Conservation (phyloP, 2,329 filamentous ascomycete genomes). For the Didymella segeticola region DNA sequence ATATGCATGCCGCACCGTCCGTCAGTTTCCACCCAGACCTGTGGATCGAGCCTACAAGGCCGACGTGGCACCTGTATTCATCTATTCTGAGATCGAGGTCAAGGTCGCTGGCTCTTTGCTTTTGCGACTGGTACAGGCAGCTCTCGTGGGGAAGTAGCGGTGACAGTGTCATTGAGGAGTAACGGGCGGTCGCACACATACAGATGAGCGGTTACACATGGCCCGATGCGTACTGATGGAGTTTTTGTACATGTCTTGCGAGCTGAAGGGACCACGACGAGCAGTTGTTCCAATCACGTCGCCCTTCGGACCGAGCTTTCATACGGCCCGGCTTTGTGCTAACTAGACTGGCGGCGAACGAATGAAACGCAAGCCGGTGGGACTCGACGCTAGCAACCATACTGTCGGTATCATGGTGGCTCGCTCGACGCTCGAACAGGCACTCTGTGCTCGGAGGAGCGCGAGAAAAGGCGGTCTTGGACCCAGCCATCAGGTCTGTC, state of each 20-base stretch:
- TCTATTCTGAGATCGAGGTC: neutral
- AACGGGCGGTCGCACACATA: slow-evolving; percentile 3
- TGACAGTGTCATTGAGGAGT: neutral
- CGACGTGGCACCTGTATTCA: slow-evolving; percentile 10
- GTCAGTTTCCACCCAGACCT: neutral
- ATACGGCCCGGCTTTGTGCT: slow-evolving; percentile 12
- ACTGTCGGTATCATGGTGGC: neutral
- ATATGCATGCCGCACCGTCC: neutral
- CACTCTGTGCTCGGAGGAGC: slow-evolving; percentile 2
- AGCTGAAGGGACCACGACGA: slow-evolving; percentile 1
- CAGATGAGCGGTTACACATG: slow-evolving; percentile 1
- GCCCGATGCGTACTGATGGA: slow-evolving; percentile 5
- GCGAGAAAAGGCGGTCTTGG: slow-evolving; percentile 1
- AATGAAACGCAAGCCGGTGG: slow-evolving; percentile 4
- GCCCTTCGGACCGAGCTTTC: slow-evolving; percentile 11
- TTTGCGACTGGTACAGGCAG: no score
- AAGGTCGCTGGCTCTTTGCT: no score
- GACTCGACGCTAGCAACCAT: neutral
- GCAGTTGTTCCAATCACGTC: slow-evolving; percentile 3
- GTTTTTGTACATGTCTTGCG: neutral
- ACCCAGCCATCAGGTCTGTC: slow-evolving; percentile 7
- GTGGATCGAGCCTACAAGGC: neutral
- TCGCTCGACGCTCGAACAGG: neutral
- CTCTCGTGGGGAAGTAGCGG: neutral
- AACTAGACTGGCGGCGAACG: neutral